These are phyloP conservation scores for Alliaria petiolata DNA, from an alignment of 345 rosid genomes.

Conservation along the genomic window DNA sequence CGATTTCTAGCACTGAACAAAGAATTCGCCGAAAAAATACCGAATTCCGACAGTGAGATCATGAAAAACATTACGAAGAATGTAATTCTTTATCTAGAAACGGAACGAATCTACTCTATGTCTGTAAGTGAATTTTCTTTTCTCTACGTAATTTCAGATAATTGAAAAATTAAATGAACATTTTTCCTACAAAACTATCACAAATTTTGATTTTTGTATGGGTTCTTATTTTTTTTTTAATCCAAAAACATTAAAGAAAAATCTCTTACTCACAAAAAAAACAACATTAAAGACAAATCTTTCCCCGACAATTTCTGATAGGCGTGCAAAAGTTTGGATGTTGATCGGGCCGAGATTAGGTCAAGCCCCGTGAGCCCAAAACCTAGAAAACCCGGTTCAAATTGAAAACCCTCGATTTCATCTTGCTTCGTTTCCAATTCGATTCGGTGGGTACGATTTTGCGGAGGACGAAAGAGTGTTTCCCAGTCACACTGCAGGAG, in stretches of 20 bases:
- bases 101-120: too few relatives aligned
- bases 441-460: background rate
- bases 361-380: slow-evolving; percentile 21
- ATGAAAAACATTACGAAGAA: too few relatives aligned
- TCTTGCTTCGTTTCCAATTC: background rate
- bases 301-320: background rate
- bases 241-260: background rate
- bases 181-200: too few relatives aligned
- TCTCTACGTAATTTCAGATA: too few relatives aligned
- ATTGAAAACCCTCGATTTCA: slow-evolving; percentile 23
- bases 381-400: slow-evolving; percentile 10
- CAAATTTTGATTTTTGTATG: too few relatives aligned
- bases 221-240: background rate
- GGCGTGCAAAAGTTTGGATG: background rate
- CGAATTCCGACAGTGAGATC: too few relatives aligned
- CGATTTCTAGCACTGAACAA: too few relatives aligned
- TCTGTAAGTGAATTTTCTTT: too few relatives aligned
- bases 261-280: too few relatives aligned
- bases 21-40: too few relatives aligned
- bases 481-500: slow-evolving; percentile 15
- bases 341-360: slow-evolving; percentile 16
- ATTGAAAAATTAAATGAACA: too few relatives aligned
- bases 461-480: slow-evolving; percentile 26
- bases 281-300: background rate
- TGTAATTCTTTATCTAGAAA: too few relatives aligned